phyloP scores from a whole-genome alignment of 106 monocot genomes.

The Phalaenopsis equestris region DNA sequence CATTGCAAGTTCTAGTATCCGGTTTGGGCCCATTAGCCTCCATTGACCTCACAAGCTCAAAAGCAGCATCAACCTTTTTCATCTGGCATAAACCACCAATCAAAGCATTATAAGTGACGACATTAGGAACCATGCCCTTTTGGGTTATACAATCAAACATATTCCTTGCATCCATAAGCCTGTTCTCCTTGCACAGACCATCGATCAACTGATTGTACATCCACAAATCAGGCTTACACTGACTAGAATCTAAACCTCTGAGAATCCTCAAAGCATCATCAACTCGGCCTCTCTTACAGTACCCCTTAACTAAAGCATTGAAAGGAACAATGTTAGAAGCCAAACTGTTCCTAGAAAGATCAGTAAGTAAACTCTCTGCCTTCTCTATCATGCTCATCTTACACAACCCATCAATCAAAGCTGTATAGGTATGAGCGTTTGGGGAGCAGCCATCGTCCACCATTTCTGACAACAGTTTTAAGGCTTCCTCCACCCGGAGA shows the following conservation, averaged over 20 bases:
- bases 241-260: background rate
- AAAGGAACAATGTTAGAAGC: slow-evolving; percentile 3
- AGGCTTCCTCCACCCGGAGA: slow-evolving; percentile 7
- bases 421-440: background rate
- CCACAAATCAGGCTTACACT: slow-evolving; percentile 17
- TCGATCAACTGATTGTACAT: slow-evolving; percentile 15
- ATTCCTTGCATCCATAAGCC: slow-evolving; percentile 10
- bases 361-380: background rate
- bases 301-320: slow-evolving; percentile 10
- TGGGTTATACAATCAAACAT: slow-evolving; percentile 14
- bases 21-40: slow-evolving; percentile 13
- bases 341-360: background rate
- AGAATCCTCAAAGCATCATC: slow-evolving; percentile 10
- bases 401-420: slow-evolving; percentile 5
- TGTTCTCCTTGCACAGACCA: slow-evolving; percentile 8
- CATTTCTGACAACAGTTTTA: background rate
- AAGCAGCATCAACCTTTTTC: slow-evolving; percentile 8
- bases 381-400: slow-evolving; percentile 1
- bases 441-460: background rate
- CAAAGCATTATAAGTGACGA: slow-evolving; percentile 14
- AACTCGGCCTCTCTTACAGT: slow-evolving; percentile 2
- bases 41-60: slow-evolving; percentile 13
- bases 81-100: slow-evolving; percentile 12
- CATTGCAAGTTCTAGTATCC: slow-evolving; percentile 17
- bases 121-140: slow-evolving; percentile 14